Percentiles rank a stretch among this genome's conserved stretches.
Conservation (phyloP, 352 stramenopile species). For the Phytophthora hibernalis region DNA sequence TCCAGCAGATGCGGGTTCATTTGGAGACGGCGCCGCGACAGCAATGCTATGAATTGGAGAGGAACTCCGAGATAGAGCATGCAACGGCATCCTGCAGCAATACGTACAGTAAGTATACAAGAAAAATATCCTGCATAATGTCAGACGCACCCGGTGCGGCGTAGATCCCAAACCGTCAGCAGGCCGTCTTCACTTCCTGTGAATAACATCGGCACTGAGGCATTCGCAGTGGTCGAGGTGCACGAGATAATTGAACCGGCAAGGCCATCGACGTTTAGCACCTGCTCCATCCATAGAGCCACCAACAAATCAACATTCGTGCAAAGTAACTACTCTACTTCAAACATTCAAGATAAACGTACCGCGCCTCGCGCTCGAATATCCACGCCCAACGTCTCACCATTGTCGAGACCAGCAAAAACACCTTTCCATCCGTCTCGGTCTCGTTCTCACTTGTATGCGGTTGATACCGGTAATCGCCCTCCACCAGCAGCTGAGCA, state of each 20-base stretch:
- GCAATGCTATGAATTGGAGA: slow-evolving; percentile 59
- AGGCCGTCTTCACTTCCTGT: slow-evolving; percentile 74
- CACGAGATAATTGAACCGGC: slow-evolving; percentile 52
- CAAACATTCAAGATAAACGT: slow-evolving; percentile 3
- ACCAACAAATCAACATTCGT: background rate
- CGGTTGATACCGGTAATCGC: slow-evolving; percentile 18
- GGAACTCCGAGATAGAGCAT: slow-evolving; percentile 60
- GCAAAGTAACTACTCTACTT: background rate
- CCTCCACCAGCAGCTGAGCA: slow-evolving; percentile 12
- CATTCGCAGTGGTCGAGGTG: slow-evolving; percentile 24
- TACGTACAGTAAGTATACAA: slow-evolving; percentile 5
- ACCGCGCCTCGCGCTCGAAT: slow-evolving; percentile 53
- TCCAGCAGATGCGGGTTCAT: slow-evolving; percentile 12
- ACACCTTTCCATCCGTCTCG: slow-evolving; percentile 68
- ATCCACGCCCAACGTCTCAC: slow-evolving; percentile 67
- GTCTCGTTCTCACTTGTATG: slow-evolving; percentile 40
- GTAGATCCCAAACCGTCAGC: slow-evolving; percentile 68
- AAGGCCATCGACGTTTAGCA: slow-evolving; percentile 48
- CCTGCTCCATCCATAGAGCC: slow-evolving; percentile 27
- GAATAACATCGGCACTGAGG: slow-evolving; percentile 45
- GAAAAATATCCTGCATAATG: background rate
- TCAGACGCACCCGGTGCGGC: slow-evolving; percentile 48
- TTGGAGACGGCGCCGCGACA: slow-evolving; percentile 20
- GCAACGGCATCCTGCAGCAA: slow-evolving; percentile 46
- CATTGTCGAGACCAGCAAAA: slow-evolving; percentile 76